Base-by-base conservation (phyloP, 441 rosid species). In the Populus hybrid region DNA sequence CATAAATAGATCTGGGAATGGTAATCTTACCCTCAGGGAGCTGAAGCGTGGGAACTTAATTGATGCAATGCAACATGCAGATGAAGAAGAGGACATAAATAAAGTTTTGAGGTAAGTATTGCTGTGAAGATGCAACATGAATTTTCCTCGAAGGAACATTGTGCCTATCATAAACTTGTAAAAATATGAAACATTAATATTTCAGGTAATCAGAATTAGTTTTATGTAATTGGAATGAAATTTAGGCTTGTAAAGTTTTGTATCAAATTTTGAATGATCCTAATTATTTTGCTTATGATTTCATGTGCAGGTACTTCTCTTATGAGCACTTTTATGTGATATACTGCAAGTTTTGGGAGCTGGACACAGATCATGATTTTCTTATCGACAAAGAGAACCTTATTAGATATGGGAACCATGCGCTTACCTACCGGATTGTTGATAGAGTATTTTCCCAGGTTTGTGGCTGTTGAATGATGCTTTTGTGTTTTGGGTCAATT, bases 331-430 rank as follows among this genome's bases (percentile, higher is more conserved):
- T 96, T 75, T 96, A 96, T 61, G 98, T 95, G 76, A 90, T 95
- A 85, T 95, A 95, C 93, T 95, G 99, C 95, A 95, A 95, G 88
- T 95, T 94, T 79, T 95, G 97, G 99, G 97, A 95, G 87, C 91
- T 96, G 82, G 98, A 96, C 82, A 87, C 95, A 0, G 99, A 96
- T 85, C 98, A 96, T 67, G 99, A 96, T 89, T 93, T 96, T 86
- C 80, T 93, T 83, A 96, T 96, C 20, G 96, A 94, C 92, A 93
- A 94, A 87, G 99, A 96, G 89, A 94, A 94, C 85, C 98, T 96
- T 40, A 91, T 96, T 85, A 89, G 90, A 93, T 96, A 96, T 86
- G 99, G 99, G 77, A 96, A 94, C 85, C 99, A 96, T 84, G 99
- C 97, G 8, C 97, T 93, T 78, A 96, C 99, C 66, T 96, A 93